These are phyloP conservation scores for Sclerotiophoma versabilis DNA, from an alignment of 2,329 filamentous ascomycete genomes.

Conservation along the genomic window DNA sequence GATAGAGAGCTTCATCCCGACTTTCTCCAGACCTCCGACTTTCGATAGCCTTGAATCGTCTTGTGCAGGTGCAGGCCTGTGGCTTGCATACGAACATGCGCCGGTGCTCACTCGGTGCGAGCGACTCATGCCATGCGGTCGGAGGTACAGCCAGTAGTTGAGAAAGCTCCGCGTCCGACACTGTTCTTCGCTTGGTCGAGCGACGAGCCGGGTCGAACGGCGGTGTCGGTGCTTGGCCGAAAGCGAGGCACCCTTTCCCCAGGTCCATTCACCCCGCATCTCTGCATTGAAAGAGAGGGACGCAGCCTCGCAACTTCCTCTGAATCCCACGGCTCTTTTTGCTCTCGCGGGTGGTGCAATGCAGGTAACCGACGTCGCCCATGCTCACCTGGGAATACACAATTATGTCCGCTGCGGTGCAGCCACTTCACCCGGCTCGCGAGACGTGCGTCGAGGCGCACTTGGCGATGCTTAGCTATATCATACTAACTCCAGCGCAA, in stretches of 20 bases:
- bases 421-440: background rate
- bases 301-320: no score
- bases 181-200: background rate
- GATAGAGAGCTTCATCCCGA: background rate
- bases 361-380: background rate
- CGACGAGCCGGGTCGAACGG: background rate
- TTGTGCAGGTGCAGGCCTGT: background rate
- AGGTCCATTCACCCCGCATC: background rate
- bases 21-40: slow-evolving; percentile 2
- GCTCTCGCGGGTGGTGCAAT: no score
- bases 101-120: background rate
- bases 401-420: background rate
- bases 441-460: background rate
- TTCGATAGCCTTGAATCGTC: background rate
- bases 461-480: background rate
- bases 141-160: background rate
- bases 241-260: background rate
- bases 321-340: no score
- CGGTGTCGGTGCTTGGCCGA: background rate
- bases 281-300: background rate
- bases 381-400: background rate
- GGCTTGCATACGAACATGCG: slow-evolving; percentile 9
- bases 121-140: background rate
- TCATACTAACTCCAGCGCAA: background rate
- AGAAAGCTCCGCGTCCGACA: background rate